Percentiles rank a stretch among this genome's conserved stretches.
Conservation (phyloP, 2,329 filamentous ascomycete species). For the Colletotrichum theobromicola region DNA sequence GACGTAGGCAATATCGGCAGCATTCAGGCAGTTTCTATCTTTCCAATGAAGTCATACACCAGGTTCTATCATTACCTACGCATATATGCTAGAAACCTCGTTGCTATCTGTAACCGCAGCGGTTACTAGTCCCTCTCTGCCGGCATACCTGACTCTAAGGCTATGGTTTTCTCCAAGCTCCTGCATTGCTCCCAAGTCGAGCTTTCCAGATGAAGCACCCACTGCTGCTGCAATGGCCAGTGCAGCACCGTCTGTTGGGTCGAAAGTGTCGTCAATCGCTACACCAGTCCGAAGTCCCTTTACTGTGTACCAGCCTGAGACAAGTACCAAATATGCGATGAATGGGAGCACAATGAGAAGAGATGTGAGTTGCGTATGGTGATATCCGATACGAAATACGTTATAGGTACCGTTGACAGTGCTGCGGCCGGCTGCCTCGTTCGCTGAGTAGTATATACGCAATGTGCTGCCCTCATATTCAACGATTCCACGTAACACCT, state of each 20-base stretch:
- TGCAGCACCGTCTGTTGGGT: not conserved
- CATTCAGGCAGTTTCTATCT: too few species aligned
- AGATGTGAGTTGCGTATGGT: not conserved
- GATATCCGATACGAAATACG: not conserved
- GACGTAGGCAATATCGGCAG: too few species aligned
- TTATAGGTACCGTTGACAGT: not conserved
- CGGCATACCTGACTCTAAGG: not conserved
- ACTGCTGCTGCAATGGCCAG: not conserved
- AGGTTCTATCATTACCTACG: too few species aligned
- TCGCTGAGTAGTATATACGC: not conserved
- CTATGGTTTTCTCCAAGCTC: not conserved
- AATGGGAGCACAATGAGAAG: not conserved
- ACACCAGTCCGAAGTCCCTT: not conserved
- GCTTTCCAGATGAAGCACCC: not conserved
- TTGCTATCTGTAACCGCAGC: too few species aligned
- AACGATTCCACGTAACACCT: not conserved
- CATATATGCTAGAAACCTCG: too few species aligned
- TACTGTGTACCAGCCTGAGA: not conserved
- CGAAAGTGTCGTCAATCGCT: not conserved
- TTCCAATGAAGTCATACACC: too few species aligned
- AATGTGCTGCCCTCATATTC: not conserved
- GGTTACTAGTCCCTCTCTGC: not conserved
- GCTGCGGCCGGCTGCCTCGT: not conserved
- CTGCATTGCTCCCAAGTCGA: not conserved
- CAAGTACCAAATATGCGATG: not conserved